These are phyloP conservation scores for Gremmenia infestans DNA, from an alignment of 2,329 filamentous ascomycete species.

Conservation along the genomic window DNA sequence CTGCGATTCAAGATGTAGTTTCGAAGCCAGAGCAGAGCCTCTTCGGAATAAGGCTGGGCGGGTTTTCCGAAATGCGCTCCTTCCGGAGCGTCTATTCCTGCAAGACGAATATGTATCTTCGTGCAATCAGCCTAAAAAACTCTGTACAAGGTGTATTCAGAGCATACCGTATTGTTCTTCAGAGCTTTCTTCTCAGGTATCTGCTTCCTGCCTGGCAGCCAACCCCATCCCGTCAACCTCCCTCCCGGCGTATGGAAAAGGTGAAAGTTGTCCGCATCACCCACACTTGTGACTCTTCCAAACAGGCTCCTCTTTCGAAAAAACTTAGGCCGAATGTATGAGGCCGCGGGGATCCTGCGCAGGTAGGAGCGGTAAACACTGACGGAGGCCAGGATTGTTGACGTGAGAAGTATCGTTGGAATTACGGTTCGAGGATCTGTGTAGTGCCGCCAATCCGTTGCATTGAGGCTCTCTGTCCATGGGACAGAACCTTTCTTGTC, in stretches of 20 bases:
- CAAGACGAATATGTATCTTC: slow-evolving; percentile 82
- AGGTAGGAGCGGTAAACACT: slow-evolving; percentile 71
- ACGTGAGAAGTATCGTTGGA: slow-evolving; percentile 49
- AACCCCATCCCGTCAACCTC: slow-evolving; percentile 83
- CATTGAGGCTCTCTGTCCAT: slow-evolving; percentile 41
- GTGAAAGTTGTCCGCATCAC: slow-evolving; percentile 94
- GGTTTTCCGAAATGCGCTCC: slow-evolving; percentile 85
- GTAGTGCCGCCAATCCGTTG: slow-evolving; percentile 49
- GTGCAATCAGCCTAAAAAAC: slow-evolving; percentile 6
- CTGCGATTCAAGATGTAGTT: slow-evolving; percentile 64
- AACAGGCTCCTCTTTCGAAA: slow-evolving; percentile 74
- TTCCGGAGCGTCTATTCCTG: slow-evolving; percentile 91
- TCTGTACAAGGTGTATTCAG: background rate
- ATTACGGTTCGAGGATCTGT: slow-evolving; percentile 50
- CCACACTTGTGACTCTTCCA: slow-evolving; percentile 86
- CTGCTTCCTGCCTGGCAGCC: slow-evolving; percentile 61
- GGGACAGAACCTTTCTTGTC: slow-evolving; percentile 33
- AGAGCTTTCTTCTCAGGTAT: slow-evolving; percentile 66
- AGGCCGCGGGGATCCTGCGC: slow-evolving; percentile 74
- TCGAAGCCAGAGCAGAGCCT: slow-evolving; percentile 78
- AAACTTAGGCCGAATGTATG: slow-evolving; percentile 67
- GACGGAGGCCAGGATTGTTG: slow-evolving; percentile 48
- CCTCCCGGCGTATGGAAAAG: slow-evolving; percentile 95
- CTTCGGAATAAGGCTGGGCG: slow-evolving; percentile 75
- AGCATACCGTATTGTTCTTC: slow-evolving; percentile 69